Percentiles rank a stretch among this genome's conserved stretches.
Evolutionary conservation across 352 stramenopile genomes (phyloP).

Genomic region (Phytophthora rubi): DNA sequence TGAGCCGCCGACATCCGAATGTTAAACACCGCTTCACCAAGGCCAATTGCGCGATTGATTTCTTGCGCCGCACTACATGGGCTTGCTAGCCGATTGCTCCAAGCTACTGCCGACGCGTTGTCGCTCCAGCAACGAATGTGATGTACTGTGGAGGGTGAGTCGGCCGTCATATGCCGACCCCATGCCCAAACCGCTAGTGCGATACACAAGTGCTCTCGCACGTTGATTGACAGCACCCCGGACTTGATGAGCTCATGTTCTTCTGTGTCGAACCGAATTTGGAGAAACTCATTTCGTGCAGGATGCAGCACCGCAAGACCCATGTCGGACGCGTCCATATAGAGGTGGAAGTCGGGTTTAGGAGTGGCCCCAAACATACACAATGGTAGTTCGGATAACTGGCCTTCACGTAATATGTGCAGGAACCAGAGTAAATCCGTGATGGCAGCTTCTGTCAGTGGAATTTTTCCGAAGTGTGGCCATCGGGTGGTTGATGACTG

Average conservation of each 20-base stretch:
- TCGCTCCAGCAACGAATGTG: constrained; percentile 5
- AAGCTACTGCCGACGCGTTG: constrained; percentile 8
- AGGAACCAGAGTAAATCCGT: too few relatives aligned
- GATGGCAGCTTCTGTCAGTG: too few relatives aligned
- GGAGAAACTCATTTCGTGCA: constrained; percentile 14
- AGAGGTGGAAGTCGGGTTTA: not conserved
- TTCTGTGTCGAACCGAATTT: constrained; percentile 7
- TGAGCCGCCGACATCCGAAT: constrained; percentile 1
- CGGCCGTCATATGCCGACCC: too few relatives aligned
- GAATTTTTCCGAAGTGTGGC: too few relatives aligned
- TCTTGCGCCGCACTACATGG: not conserved
- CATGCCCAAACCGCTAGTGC: not conserved
- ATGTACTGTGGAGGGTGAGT: too few relatives aligned
- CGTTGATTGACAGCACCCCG: constrained; percentile 13
- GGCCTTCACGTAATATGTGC: too few relatives aligned
- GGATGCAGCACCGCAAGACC: constrained; percentile 15
- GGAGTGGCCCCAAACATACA: not conserved
- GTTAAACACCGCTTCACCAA: constrained; percentile 4
- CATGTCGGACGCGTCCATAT: constrained; percentile 16
- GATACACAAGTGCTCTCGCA: constrained; percentile 24
- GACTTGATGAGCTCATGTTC: not conserved
- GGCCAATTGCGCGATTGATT: constrained; percentile 1
- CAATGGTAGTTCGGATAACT: too few relatives aligned
- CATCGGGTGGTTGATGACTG: too few relatives aligned
- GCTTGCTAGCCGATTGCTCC: not conserved